A percentile compares a stretch with the other conserved stretches of the same genome.
Evolutionary conservation across 257 asterid species (phyloP).

Genomic region (Coffea canephora): DNA sequence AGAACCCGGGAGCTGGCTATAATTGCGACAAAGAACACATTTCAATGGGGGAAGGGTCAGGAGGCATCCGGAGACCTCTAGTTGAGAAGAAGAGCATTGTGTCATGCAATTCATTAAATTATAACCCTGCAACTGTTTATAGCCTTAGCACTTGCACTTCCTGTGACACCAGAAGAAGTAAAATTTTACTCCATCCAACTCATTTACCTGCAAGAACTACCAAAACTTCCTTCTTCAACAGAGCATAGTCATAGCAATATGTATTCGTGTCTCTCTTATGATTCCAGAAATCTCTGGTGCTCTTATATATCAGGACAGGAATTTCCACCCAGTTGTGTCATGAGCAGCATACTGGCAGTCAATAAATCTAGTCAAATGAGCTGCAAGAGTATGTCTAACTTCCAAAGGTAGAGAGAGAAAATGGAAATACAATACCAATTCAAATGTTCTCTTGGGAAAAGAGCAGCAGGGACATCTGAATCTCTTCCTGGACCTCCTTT

Average conservation of each 20-base stretch:
- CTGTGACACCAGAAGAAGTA: neutral
- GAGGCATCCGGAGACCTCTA: neutral
- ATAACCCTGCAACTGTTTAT: neutral
- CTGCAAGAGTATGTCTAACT: neutral
- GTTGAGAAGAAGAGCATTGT: neutral
- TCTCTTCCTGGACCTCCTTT: neutral
- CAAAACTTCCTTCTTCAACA: neutral
- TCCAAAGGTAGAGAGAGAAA: neutral
- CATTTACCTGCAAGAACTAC: neutral
- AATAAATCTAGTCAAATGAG: neutral
- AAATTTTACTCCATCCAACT: neutral
- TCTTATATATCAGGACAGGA: neutral
- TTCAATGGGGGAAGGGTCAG: neutral
- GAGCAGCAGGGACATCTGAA: neutral
- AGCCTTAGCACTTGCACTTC: neutral
- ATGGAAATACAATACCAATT: conserved; percentile 1
- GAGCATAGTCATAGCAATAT: neutral
- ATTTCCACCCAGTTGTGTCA: neutral
- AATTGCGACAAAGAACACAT: neutral
- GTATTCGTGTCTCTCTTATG: neutral
- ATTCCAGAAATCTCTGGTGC: conserved; percentile 3
- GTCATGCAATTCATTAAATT: neutral
- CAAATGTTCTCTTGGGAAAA: neutral
- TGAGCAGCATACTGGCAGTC: neutral
- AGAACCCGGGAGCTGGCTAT: neutral